Evolutionary conservation across 2,329 filamentous ascomycete genomes (phyloP).

Genomic region (Clonostachys chloroleuca): DNA sequence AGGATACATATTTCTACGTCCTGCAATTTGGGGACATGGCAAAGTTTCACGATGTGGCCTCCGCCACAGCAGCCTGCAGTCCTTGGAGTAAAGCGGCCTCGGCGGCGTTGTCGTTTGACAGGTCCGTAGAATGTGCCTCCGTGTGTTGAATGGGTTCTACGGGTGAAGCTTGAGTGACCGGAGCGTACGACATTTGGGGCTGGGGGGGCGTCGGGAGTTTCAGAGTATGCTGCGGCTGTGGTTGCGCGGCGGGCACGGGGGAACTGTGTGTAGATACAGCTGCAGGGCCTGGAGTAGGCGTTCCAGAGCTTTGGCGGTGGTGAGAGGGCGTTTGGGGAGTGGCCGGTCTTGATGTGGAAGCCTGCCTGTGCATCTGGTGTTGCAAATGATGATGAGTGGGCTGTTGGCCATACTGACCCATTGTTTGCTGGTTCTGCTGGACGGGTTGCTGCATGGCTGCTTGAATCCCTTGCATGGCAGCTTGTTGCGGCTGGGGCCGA

Average conservation of each 20-base stretch:
- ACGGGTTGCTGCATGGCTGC: not conserved
- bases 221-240: constrained; percentile 1
- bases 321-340: constrained; percentile 1
- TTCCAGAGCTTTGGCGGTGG: constrained; percentile 5
- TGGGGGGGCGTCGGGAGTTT: not conserved
- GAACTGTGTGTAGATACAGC: constrained; percentile 9
- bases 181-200: not conserved
- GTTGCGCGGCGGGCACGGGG: constrained; percentile 35
- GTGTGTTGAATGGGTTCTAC: not conserved
- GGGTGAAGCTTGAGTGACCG: not conserved
- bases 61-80: constrained; percentile 5
- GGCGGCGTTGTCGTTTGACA: constrained; percentile 1
- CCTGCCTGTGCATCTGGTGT: constrained; percentile 1
- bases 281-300: not conserved
- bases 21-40: no score
- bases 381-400: constrained; percentile 2
- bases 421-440: not conserved
- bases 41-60: not conserved
- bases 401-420: not conserved
- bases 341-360: not conserved
- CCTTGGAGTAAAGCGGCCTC: constrained; percentile 4
- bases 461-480: not conserved
- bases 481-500: constrained; percentile 6
- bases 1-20: no score
- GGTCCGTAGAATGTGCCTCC: no score